Conservation (phyloP, 352 stramenopile species). For the Salisapilia sapeloensis region DNA sequence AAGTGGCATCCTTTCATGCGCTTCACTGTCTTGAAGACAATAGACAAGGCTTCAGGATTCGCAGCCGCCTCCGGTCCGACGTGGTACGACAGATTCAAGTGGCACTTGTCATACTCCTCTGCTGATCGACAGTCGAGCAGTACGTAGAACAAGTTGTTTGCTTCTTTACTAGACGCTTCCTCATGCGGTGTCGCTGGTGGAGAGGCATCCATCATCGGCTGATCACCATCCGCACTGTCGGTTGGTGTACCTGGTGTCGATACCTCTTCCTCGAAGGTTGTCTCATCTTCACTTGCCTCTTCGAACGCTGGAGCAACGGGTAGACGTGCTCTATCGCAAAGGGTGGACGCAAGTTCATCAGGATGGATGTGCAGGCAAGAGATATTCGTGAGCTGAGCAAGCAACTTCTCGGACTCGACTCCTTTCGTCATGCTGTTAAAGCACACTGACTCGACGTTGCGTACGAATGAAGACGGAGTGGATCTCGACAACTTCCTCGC, state of each 20-base stretch:
- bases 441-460: conserved; percentile 68
- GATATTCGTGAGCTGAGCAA: conserved; percentile 43
- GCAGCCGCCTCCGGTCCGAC: conserved; percentile 65
- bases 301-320: not conserved
- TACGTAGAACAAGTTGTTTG: conserved; percentile 39
- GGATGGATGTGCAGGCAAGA: conserved; percentile 76
- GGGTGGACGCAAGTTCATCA: conserved; percentile 66
- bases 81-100: conserved; percentile 76
- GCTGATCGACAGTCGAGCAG: conserved; percentile 65
- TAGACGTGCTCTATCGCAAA: too few species aligned
- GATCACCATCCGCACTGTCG: too few species aligned
- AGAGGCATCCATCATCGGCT: too few species aligned
- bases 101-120: conserved; percentile 58
- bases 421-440: conserved; percentile 54
- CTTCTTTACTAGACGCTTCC: too few species aligned
- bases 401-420: conserved; percentile 26
- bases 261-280: too few species aligned
- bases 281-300: not conserved
- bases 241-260: too few species aligned
- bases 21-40: conserved; percentile 63
- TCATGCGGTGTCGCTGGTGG: too few species aligned
- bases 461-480: conserved; percentile 62
- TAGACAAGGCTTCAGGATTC: conserved; percentile 47
- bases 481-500: conserved; percentile 38
- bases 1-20: conserved; percentile 83